Evolutionary conservation across 148 eudicot genomes (phyloP), one percentile per base, ranked within the genome.

Genomic region (Silene uniflora): DNA sequence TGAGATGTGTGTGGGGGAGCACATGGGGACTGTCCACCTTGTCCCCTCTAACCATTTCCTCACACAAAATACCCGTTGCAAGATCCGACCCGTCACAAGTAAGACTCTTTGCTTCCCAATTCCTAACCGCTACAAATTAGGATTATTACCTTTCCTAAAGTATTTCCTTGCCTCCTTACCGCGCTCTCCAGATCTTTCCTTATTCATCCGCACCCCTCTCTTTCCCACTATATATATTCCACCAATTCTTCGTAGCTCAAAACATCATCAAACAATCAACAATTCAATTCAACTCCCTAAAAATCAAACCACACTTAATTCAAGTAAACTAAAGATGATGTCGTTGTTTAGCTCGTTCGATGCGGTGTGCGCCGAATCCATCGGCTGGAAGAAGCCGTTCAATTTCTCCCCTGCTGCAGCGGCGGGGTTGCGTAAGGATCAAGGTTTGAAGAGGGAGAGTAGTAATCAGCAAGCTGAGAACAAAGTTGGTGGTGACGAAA

Each of bases 291-390:
- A n/a, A n/a, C n/a, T n/a, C n/a, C n/a, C n/a, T n/a, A n/a, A n/a
- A n/a, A n/a, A n/a, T n/a, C n/a, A n/a, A n/a, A n/a, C n/a, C n/a
- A n/a, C n/a, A n/a, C 14, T 47, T 47, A 16, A 19, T 13, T 32
- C 58, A 32, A 61, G 13, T 23, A 59, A 35, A n/a, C 0, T 35
- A n/a, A 86, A 81, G 84, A 78, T 80, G 86, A 87, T 81, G 85
- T 83, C 87, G 0, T 64, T 89, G 7, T 85, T 89, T 69, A 89
- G 90, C 65, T 76, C 88, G 0, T 79, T 87, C 49, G 90, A 89
- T 66, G 83, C 78, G 2, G 24, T 82, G 4, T 75, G 32, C 9
- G 92, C 86, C 25, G 87, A 89, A 71, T 74, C 78, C 8, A 49
- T 55, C 11, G 87, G 88, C 5, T 74, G 65, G 72, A 89, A 32